A percentile compares a stretch with the other conserved stretches of the same genome.
Evolutionary conservation across 805 yeast species (phyloP).

Genomic region (Pichia eremophila): DNA sequence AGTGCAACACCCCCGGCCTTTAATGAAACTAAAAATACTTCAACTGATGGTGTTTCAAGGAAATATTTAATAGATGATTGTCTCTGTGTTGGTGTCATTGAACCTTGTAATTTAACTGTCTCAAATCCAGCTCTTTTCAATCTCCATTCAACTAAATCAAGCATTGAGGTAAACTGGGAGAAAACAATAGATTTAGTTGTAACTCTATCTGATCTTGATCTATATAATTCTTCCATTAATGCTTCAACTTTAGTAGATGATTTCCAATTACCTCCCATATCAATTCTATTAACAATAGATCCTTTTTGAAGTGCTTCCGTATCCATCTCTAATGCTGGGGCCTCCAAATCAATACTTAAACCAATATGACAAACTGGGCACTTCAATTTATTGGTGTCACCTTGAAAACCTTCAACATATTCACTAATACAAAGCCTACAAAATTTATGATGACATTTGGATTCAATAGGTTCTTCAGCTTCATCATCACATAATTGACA

Average conservation of each 20-base stretch:
- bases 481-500: constrained; percentile 96
- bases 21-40: constrained; percentile 86
- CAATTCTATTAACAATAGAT: constrained; percentile 78
- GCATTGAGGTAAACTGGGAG: constrained; percentile 83
- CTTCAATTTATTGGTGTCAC: constrained; percentile 46
- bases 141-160: constrained; percentile 94
- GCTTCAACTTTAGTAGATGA: constrained; percentile 97
- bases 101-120: constrained; percentile 90
- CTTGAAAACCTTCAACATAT: constrained; percentile 74
- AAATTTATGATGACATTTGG: constrained; percentile 88
- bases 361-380: constrained; percentile 98
- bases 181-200: constrained; percentile 95
- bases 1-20: constrained; percentile 99
- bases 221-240: constrained; percentile 83
- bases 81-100: constrained; percentile 93
- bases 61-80: constrained; percentile 85
- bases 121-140: constrained; percentile 89
- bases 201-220: constrained; percentile 71
- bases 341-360: constrained; percentile 79
- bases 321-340: constrained; percentile 72
- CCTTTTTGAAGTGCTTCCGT: constrained; percentile 47
- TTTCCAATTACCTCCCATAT: constrained; percentile 82
- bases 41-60: constrained; percentile 87
- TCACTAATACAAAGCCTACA: constrained; percentile 90
- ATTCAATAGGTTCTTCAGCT: constrained; percentile 94